Evolutionary conservation across 176 grass and related monocot species (phyloP).

Genomic region (Cymbopogon citratus): DNA sequence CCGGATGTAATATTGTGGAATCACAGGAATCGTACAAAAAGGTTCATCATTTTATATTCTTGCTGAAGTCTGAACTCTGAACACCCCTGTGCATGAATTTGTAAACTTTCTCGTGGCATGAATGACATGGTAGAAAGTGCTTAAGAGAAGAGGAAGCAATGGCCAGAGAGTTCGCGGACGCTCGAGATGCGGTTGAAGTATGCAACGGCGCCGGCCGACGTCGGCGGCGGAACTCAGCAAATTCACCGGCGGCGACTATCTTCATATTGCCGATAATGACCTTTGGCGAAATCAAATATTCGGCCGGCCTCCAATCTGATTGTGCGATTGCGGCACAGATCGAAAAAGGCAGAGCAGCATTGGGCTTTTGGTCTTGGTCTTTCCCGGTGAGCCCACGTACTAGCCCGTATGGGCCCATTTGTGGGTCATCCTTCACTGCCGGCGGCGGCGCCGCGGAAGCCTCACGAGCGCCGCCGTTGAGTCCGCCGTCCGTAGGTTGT

Average conservation of each 20-base stretch:
- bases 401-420: not conserved
- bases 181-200: not conserved
- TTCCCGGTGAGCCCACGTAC: not conserved
- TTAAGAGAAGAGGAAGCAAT: not conserved
- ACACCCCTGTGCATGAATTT: not conserved
- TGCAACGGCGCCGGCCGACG: not conserved
- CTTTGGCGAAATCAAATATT: too few species aligned
- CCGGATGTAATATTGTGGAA: not conserved
- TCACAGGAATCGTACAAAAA: not conserved
- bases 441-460: not conserved
- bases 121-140: not conserved
- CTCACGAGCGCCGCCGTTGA: not conserved
- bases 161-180: not conserved
- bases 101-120: not conserved
- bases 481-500: too few species aligned
- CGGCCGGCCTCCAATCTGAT: too few species aligned
- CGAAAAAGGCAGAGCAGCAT: not conserved
- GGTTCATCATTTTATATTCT: not conserved
- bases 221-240: too few species aligned
- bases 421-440: not conserved
- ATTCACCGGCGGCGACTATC: too few species aligned
- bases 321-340: not conserved
- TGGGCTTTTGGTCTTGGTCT: not conserved
- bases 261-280: too few species aligned
- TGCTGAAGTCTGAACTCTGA: not conserved